These are phyloP conservation scores for Staphylotrichum tortipilum DNA, from an alignment of 495 filamentous ascomycete genomes.

Conservation along the genomic window DNA sequence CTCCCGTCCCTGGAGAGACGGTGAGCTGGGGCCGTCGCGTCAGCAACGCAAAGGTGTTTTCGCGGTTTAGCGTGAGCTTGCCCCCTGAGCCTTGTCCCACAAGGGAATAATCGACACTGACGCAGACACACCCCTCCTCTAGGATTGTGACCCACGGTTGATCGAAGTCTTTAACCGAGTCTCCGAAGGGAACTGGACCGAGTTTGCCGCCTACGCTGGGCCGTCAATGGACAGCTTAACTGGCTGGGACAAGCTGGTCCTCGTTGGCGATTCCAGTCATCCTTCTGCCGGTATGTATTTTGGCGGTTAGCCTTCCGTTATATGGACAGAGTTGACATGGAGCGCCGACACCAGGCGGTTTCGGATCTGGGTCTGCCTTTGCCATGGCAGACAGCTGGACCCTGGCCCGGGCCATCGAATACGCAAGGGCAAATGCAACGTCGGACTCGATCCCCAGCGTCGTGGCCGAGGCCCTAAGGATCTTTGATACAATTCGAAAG, in stretches of 20 bases:
- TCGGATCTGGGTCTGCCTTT: constrained; percentile 42
- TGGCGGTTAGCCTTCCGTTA: neutral
- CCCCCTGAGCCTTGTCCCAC: neutral
- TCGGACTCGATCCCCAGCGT: constrained; percentile 3
- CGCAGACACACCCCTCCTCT: neutral
- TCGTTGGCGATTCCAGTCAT: constrained; percentile 44
- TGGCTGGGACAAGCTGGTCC: constrained; percentile 38
- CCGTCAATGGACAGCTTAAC: constrained; percentile 29
- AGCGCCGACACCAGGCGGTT: neutral
- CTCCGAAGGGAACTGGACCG: constrained; percentile 32
- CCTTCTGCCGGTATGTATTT: constrained; percentile 37
- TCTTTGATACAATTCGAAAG: constrained; percentile 36
- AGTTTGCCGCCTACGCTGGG: constrained; percentile 39
- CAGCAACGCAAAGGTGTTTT: constrained; percentile 36
- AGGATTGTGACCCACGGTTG: constrained; percentile 29
- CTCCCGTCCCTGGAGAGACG: constrained; percentile 20
- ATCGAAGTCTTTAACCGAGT: constrained; percentile 29
- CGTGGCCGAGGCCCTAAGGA: constrained; percentile 26
- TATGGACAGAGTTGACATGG: neutral
- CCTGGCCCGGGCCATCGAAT: constrained; percentile 35
- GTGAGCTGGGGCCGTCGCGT: constrained; percentile 41
- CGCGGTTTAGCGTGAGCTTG: constrained; percentile 26
- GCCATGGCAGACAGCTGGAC: constrained; percentile 45
- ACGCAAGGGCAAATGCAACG: constrained; percentile 6
- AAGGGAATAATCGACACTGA: constrained; percentile 1